Conservation (phyloP, 345 rosid species). For the Eucalyptus caleyi region DNA sequence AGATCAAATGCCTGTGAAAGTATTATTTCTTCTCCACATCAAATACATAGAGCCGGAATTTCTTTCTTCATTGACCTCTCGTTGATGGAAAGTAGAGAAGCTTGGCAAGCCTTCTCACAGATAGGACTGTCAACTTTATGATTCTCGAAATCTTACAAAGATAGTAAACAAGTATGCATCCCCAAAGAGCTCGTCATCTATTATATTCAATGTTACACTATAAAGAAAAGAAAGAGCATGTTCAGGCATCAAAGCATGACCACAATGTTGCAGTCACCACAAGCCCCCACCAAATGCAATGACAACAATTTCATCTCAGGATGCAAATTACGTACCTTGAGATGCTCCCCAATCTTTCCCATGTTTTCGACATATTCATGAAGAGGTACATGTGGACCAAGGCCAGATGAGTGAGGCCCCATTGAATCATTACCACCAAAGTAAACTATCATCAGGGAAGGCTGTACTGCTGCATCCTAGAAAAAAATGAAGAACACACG, state of each 20-base stretch:
- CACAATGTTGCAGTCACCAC: background rate
- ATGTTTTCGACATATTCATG: conserved; percentile 68
- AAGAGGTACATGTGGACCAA: conserved; percentile 93
- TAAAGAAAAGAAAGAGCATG: background rate
- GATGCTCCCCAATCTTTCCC: conserved; percentile 65
- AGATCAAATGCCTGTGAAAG: background rate
- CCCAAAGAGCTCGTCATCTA: background rate
- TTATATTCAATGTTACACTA: background rate
- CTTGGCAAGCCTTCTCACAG: background rate
- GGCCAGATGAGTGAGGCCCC: conserved; percentile 89
- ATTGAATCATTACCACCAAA: conserved; percentile 98
- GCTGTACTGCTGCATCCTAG: conserved; percentile 68
- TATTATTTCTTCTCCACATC: background rate
- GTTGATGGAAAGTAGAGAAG: background rate
- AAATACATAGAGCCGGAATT: background rate
- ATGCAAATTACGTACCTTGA: conserved; percentile 37
- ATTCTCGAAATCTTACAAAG: background rate
- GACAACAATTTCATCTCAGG: background rate
- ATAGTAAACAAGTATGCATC: background rate
- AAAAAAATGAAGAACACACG: background rate
- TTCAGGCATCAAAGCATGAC: background rate
- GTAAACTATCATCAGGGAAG: conserved; percentile 77
- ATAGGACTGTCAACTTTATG: background rate
- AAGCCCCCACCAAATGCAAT: background rate
- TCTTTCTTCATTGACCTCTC: background rate